These are phyloP conservation scores for Crithidia bombi DNA, from an alignment of 208 protist genomes.

Conservation along the genomic window DNA sequence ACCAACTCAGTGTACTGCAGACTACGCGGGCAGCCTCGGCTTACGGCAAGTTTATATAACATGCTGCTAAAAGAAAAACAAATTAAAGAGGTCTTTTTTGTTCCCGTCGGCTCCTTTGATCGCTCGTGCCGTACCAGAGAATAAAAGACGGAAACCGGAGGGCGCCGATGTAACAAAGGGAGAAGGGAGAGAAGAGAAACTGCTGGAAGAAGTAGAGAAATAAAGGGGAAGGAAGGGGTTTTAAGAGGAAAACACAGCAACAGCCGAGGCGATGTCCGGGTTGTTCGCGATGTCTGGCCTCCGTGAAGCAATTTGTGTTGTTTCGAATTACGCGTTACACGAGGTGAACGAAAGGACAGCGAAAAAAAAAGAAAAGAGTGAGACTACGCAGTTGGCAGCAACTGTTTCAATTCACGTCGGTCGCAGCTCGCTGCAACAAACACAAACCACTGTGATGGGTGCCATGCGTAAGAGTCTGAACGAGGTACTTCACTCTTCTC, in stretches of 20 bases:
- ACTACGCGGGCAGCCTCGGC: background rate
- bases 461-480: background rate
- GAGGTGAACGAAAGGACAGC: background rate
- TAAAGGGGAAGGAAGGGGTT: conserved; percentile 1
- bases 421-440: conserved; percentile 1
- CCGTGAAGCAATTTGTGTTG: background rate
- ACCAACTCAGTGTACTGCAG: background rate
- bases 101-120: too few relatives aligned
- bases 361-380: background rate
- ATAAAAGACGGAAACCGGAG: too few relatives aligned
- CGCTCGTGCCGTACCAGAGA: too few relatives aligned
- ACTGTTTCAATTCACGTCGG: background rate
- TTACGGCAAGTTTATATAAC: too few relatives aligned
- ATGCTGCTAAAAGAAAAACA: background rate
- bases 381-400: background rate
- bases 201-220: background rate
- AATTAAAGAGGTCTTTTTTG: conserved; percentile 3
- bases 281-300: background rate
- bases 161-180: too few relatives aligned
- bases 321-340: background rate
- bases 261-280: too few relatives aligned
- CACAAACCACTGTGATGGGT: background rate
- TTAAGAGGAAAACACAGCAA: too few relatives aligned
- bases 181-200: background rate
- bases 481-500: too few relatives aligned